A percentile compares a stretch with the other conserved stretches of the same genome.
Conservation (phyloP, 495 filamentous ascomycete species). For the Hapsidospora chrysogenum region DNA sequence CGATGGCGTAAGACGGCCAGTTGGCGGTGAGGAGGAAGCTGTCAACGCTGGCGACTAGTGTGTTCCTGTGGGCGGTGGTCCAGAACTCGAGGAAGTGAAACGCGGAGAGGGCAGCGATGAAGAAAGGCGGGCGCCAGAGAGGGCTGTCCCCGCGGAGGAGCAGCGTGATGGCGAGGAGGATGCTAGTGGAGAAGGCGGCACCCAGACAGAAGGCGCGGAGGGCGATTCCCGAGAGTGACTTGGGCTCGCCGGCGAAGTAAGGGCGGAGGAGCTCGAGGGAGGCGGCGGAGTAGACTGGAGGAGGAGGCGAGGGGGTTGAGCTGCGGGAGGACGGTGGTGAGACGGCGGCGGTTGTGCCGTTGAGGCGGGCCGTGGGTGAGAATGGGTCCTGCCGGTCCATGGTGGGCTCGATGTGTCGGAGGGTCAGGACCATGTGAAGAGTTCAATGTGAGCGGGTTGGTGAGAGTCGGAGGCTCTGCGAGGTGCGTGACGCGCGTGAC, state of each 20-base stretch:
- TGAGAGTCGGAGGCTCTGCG: no score
- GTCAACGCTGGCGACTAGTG: constrained; percentile 44
- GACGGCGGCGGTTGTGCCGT: no score
- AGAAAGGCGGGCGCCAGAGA: constrained; percentile 74
- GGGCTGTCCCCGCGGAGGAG: constrained; percentile 20
- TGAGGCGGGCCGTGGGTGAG: no score
- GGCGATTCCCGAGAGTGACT: constrained; percentile 67
- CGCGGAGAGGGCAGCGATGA: constrained; percentile 52
- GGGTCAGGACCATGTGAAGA: no score
- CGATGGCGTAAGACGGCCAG: constrained; percentile 68
- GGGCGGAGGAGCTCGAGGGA: no score
- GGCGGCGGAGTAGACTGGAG: no score
- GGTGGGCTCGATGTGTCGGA: no score
- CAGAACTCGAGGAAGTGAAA: constrained; percentile 98
- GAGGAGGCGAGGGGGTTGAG: no score
- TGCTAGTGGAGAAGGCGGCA: constrained; percentile 22
- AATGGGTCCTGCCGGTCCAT: no score
- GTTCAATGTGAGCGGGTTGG: no score
- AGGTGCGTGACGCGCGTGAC: no score
- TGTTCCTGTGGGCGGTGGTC: constrained; percentile 73
- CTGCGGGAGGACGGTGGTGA: no score
- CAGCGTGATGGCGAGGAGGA: constrained; percentile 22
- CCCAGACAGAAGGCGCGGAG: constrained; percentile 44
- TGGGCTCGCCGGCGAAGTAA: constrained; percentile 39
- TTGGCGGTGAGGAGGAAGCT: constrained; percentile 81